Percentiles rank a stretch among this genome's conserved stretches.
These are phyloP conservation scores for Acer yangbiense DNA, from an alignment of 345 rosid species.

Conservation along the genomic window DNA sequence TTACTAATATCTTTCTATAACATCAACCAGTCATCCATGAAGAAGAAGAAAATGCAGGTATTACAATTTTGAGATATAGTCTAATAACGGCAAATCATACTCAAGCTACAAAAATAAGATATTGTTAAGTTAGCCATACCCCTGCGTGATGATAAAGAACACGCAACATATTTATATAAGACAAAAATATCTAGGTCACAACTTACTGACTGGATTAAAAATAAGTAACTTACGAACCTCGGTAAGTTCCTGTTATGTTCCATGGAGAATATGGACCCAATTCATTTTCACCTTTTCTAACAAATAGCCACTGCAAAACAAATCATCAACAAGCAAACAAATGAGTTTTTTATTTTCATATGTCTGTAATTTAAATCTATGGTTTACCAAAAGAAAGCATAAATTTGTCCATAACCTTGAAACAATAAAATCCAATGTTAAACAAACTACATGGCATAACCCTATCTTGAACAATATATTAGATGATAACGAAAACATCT, in stretches of 20 bases:
- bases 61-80: neutral
- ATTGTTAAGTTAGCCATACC: neutral
- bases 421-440: neutral
- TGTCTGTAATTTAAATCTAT: neutral
- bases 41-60: neutral
- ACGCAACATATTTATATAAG: neutral
- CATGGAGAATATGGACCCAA: conserved; percentile 75
- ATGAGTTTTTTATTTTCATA: neutral
- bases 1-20: too few relatives aligned
- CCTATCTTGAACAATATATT: neutral
- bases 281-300: conserved; percentile 61
- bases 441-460: neutral
- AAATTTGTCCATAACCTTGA: neutral
- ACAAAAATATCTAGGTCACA: neutral
- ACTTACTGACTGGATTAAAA: neutral
- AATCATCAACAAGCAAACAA: conserved; percentile 20
- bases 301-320: conserved; percentile 76
- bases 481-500: neutral
- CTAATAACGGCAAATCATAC: neutral
- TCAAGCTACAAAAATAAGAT: neutral
- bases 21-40: neutral
- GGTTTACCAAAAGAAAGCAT: neutral
- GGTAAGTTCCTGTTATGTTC: conserved; percentile 97
- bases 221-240: conserved; percentile 58
- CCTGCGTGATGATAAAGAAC: neutral